Evolutionary conservation across 163 green algal genomes (phyloP), one percentile per base, ranked within the genome.

Genomic region (Scenedesmus sp.): DNA sequence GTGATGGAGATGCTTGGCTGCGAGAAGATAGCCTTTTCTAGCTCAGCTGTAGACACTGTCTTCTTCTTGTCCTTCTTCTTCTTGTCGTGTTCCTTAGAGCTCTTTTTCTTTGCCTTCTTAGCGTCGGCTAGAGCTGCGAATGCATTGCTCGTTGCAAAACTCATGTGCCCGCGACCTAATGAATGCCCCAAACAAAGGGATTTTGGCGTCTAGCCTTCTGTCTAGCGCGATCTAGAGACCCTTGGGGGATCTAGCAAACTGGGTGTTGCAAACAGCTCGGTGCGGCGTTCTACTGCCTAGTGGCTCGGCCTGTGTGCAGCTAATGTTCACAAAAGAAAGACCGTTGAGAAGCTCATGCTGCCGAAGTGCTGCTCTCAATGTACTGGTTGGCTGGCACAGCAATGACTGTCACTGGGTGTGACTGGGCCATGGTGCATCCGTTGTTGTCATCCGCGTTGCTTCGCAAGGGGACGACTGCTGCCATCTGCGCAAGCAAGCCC

Each of bases 21-120:
- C 15, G 86, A 93, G 83, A 97, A 97, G 66, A 97, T 95, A 20
- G 94, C 95, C 23, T 94, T 91, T 88, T 97, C 96, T 55, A 97
- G 92, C 81, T 96, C 96, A 20, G 93, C 96, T 46, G 85, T 90
- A 1, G 85, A 91, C 2, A 93, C 86, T 10, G 86, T 54, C 81
- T 96, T 95, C 93, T 93, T 88, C 23, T 84, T 74, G 64, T 89
- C 62, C 67, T 94, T 94, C 87, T 94, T 93, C 56, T 90, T 92
- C 86, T 95, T 95, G n/a, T 89, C 74, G 77, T 88, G 79, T 18
- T 94, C 90, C 83, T 94, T 93, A 77, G 92, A 73, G 60, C 52
- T 84, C 83, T 94, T 94, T 79, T 96, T 95, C 66, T 93, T 94
- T 4, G 15, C 73, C 57, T 93, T 95, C 77, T 93, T 95, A 64